Evolutionary conservation across 768 basidiomycete genomes (phyloP).

Genomic region (Tulasnella sp.): DNA sequence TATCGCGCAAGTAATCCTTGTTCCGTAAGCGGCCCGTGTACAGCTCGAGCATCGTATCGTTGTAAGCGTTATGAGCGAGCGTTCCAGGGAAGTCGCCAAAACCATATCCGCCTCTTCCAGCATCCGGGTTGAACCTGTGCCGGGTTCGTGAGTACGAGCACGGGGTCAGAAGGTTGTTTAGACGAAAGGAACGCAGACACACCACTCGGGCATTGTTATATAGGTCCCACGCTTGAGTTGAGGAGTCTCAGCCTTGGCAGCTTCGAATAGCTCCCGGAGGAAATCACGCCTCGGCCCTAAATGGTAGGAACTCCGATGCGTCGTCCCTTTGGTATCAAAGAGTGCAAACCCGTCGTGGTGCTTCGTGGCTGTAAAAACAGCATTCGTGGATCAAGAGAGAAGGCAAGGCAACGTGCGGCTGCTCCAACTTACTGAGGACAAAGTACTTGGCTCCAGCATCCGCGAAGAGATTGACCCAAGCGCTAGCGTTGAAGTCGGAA

Average conservation of each 20-base stretch:
- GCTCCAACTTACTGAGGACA: constrained; percentile 43
- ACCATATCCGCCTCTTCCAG: constrained; percentile 34
- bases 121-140: constrained; percentile 50
- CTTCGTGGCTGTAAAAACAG: constrained; percentile 32
- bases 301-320: constrained; percentile 38
- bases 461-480: constrained; percentile 45
- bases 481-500: constrained; percentile 41
- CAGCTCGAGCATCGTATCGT: constrained; percentile 37
- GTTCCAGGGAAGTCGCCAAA: constrained; percentile 43
- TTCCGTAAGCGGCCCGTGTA: constrained; percentile 44
- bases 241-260: constrained; percentile 40
- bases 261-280: constrained; percentile 37
- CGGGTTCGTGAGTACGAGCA: no score
- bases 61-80: constrained; percentile 41
- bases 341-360: constrained; percentile 51
- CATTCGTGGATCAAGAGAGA: no score
- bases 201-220: constrained; percentile 48
- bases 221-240: constrained; percentile 46
- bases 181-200: no score
- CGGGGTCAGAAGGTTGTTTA: no score
- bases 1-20: constrained; percentile 41
- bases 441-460: constrained; percentile 52
- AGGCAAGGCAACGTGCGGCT: no score
- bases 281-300: constrained; percentile 44
- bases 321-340: constrained; percentile 46